Base-by-base conservation (phyloP, 352 stramenopile genomes). In the Phytophthora hibernalis region DNA sequence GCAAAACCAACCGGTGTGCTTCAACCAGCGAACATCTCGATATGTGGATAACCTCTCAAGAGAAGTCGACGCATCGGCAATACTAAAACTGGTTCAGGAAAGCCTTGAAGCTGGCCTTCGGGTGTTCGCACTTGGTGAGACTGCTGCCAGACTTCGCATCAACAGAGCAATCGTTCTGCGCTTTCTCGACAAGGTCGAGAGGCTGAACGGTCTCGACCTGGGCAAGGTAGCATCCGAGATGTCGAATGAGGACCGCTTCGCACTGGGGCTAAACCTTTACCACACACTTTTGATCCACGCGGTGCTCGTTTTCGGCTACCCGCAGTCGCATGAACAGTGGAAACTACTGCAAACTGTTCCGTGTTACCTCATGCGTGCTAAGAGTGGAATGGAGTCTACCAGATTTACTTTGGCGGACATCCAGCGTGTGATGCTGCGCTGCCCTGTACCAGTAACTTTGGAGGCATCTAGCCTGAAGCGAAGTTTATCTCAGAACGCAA, bases 211-310 rank as follows among this genome's bases (percentile, higher is more conserved):
- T 21, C 31, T 90, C 24, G 72, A 80, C 18, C 57, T 86, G 9
- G 53, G 71, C 31, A 52, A 73, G 1, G 18, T 45, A 8, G 58
- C 55, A 10, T 26, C 40, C 2, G 51, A 73, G 26, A 43, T 68
- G 20, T 68, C 61, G 1, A 65, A 80, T 31, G 74, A 65, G 22
- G 56, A 72, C 30, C 68, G 68, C 9, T 53, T 94, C 10, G 83
- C 81, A 15, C 93, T 98, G 31, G 93, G 92, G 31, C 56, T 98
- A 24, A 98, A 98, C 60, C 22, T 98, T 5, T 98, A 97, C 63
- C 92, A 98, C 62, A 70, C 84, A 16, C 80, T 98, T 33, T 87
- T 92, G 21, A 85, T 97, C 33, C 92, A 98, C 81, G 76, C 85
- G 0, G 53, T 74, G 48, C 45, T 82, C 13, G 22, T 77, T 5